phyloP scores from a whole-genome alignment of 148 eudicot species.

The Gaultheria prostrata region DNA sequence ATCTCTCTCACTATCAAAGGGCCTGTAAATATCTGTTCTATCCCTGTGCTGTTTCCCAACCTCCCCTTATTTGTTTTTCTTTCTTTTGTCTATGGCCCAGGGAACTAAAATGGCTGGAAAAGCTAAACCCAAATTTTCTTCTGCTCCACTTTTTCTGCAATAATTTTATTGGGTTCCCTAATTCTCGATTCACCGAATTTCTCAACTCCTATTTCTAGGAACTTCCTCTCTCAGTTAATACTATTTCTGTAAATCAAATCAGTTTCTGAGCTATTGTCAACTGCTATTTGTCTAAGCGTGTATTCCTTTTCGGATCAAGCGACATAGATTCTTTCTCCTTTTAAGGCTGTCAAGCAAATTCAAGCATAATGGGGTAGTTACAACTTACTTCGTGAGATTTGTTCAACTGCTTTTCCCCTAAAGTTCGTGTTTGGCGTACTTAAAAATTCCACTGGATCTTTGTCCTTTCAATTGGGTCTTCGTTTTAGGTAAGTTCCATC shows the following conservation, averaged over 20 bases:
- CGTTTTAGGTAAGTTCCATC: conserved; percentile 21
- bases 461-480: conserved; percentile 8
- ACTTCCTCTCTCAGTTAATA: too few relatives aligned
- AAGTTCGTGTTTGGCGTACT: conserved; percentile 17
- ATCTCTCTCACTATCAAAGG: not conserved
- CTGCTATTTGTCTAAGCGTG: not conserved
- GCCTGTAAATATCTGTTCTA: not conserved
- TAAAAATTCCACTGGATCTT: conserved; percentile 5
- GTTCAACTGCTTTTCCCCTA: conserved; percentile 27
- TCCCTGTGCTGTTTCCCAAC: not conserved
- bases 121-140: not conserved
- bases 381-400: conserved; percentile 11
- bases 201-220: not conserved
- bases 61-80: not conserved
- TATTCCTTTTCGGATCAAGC: not conserved
- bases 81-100: not conserved
- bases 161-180: not conserved
- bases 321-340: not conserved
- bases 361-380: conserved; percentile 12
- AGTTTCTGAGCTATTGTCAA: not conserved
- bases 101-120: not conserved
- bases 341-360: conserved; percentile 11
- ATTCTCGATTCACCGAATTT: not conserved
- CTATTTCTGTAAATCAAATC: not conserved
- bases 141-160: not conserved